Evolutionary conservation across 768 basidiomycete species (phyloP).

Genomic region (Leccinum truebloodii): DNA sequence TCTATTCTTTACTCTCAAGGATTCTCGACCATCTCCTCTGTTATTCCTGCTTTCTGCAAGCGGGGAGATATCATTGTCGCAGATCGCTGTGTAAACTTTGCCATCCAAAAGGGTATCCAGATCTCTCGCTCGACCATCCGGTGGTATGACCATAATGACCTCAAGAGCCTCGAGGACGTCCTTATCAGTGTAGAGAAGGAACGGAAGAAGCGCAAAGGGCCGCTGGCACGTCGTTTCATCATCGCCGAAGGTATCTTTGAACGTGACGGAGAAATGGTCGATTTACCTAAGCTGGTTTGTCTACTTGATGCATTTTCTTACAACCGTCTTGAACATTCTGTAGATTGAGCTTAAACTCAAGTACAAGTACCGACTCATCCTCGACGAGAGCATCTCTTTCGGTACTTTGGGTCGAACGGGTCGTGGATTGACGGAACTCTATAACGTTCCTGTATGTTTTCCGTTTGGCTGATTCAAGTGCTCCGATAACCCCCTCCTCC

Average conservation of each 20-base stretch:
- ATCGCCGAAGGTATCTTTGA: constrained; percentile 97
- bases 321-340: not conserved
- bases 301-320: not conserved
- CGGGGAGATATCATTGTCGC: constrained; percentile 98
- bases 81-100: constrained; percentile 93
- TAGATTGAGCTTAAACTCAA: constrained; percentile 94
- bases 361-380: constrained; percentile 92
- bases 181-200: constrained; percentile 86
- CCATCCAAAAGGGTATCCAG: constrained; percentile 94
- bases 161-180: constrained; percentile 87
- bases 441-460: constrained; percentile 80
- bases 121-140: constrained; percentile 89
- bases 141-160: constrained; percentile 97
- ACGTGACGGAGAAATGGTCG: constrained; percentile 88
- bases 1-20: constrained; percentile 93
- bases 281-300: constrained; percentile 87
- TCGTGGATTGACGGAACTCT: constrained; percentile 92
- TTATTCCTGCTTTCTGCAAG: constrained; percentile 97
- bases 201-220: constrained; percentile 75
- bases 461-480: not conserved
- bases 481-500: constrained; percentile 1
- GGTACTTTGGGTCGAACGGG: constrained; percentile 92
- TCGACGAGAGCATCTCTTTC: constrained; percentile 94
- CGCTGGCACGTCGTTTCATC: constrained; percentile 90
- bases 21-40: constrained; percentile 88